Evolutionary conservation across 2,329 filamentous ascomycete species (phyloP).

Genomic region (Myriosclerotinia curreyana): DNA sequence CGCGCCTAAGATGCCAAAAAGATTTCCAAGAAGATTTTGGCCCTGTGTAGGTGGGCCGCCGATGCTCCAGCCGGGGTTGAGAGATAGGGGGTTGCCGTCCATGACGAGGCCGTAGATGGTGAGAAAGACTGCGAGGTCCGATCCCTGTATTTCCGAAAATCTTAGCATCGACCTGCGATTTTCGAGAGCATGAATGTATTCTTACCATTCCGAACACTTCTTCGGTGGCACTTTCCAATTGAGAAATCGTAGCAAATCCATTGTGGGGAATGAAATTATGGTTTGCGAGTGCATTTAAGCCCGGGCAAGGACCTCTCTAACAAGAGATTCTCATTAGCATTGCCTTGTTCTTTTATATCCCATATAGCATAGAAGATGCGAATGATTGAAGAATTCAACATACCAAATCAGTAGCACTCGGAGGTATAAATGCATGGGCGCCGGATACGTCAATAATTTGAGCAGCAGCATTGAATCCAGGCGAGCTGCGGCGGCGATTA

Average conservation of each 20-base stretch:
- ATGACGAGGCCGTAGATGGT: slow-evolving; percentile 2
- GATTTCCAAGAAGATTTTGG: slow-evolving; percentile 31
- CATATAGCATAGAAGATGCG: not conserved
- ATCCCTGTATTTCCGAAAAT: slow-evolving; percentile 32
- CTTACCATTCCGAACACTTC: slow-evolving; percentile 45
- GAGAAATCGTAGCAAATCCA: slow-evolving; percentile 33
- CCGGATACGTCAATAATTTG: slow-evolving; percentile 22
- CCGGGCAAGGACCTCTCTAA: slow-evolving; percentile 38
- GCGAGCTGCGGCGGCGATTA: slow-evolving; percentile 19
- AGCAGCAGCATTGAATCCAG: slow-evolving; percentile 23
- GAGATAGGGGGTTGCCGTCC: slow-evolving; percentile 10
- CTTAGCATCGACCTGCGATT: slow-evolving; percentile 25
- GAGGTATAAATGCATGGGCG: slow-evolving; percentile 14
- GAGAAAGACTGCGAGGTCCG: not conserved
- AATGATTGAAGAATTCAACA: not conserved
- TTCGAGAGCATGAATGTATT: not conserved
- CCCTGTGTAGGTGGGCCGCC: not conserved
- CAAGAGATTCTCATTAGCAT: not conserved
- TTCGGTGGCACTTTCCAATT: not conserved
- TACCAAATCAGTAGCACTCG: slow-evolving; percentile 6
- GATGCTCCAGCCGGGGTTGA: slow-evolving; percentile 12
- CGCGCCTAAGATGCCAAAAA: slow-evolving; percentile 34
- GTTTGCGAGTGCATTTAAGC: slow-evolving; percentile 44
- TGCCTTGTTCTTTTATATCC: not conserved
- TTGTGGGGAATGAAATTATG: slow-evolving; percentile 43